Evolutionary conservation across 306 rosid genomes (phyloP).

Genomic region (Corylus americana): DNA sequence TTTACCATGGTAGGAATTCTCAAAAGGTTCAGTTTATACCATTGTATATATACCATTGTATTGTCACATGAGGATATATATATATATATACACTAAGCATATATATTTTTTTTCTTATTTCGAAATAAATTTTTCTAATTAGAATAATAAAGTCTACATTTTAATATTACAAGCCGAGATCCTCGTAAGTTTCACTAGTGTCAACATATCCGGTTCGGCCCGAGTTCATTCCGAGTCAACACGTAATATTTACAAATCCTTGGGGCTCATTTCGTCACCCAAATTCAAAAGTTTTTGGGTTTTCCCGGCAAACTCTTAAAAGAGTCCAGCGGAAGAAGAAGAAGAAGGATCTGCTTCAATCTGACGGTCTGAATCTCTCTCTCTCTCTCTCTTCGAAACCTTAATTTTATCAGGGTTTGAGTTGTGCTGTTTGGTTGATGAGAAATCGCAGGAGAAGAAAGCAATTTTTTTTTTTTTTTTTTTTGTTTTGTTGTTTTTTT

Average conservation of each 20-base stretch:
- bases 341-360: slow-evolving; percentile 13
- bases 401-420: not conserved
- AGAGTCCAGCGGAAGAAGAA: not conserved
- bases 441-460: not conserved
- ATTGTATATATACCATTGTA: too few relatives aligned
- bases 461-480: not conserved
- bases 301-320: slow-evolving; percentile 42
- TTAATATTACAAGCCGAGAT: too few relatives aligned
- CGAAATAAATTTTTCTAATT: too few relatives aligned
- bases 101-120: too few relatives aligned
- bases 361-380: slow-evolving; percentile 34
- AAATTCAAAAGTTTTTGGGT: slow-evolving; percentile 11
- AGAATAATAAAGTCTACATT: too few relatives aligned
- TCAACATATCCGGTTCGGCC: not conserved
- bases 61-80: too few relatives aligned
- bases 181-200: too few relatives aligned
- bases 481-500: too few relatives aligned
- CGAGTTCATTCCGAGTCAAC: not conserved
- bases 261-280: not conserved
- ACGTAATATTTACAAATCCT: not conserved
- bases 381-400: slow-evolving; percentile 11
- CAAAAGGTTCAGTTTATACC: too few relatives aligned
- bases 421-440: not conserved
- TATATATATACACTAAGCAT: too few relatives aligned
- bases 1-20: too few relatives aligned